Base-by-base conservation (phyloP, 768 basidiomycete genomes). In the Boletus tomentosulus region DNA sequence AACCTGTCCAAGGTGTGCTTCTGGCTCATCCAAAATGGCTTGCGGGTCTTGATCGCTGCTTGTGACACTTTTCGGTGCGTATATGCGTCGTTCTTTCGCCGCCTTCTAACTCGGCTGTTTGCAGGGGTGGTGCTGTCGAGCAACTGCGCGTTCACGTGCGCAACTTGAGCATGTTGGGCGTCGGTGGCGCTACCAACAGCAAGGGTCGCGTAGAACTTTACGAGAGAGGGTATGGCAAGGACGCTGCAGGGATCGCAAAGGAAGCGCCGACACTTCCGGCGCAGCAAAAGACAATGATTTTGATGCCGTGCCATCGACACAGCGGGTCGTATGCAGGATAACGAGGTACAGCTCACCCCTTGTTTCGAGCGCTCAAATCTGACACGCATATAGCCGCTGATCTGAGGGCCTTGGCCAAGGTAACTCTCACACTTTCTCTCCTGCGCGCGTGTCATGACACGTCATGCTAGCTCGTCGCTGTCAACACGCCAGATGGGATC, bases 261-360 rank as follows among this genome's bases (percentile, higher is more conserved):
- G 96, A 99, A 67, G 96, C 97, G 10, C 37, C 1, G n/a, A 10
- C 24, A 22, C 38, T 19, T 58, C 43, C 37, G 13, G 50, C 51
- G 49, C 66, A 97, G 95, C 84, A 31, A 87, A 85, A 59, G 92
- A 95, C 62, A 87, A 89, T 57, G 83, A 86, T 57, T 98, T 97
- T 68, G 97, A 99, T 62, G 94, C 98, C 24, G 96, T 99, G 6
- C 77, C 43, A 92, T 99, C 63, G 97, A 99, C 68, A 98, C 97
- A 1, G 97, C 97, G 19, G 97, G 97, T 2, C 82, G 96, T 50
- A 98, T 98, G 97, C 97, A 99, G 70, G 97, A 98, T 70, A 99
- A 98, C 68, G 97, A 98, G 82, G 90, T 90, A 63, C 31, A 78
- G n/a, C n/a, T 46, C 10, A 13, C 7, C 13, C 41, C 3, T 28